phyloP scores from a whole-genome alignment of 2,329 filamentous ascomycete genomes.

The Penicillium decumbens region DNA sequence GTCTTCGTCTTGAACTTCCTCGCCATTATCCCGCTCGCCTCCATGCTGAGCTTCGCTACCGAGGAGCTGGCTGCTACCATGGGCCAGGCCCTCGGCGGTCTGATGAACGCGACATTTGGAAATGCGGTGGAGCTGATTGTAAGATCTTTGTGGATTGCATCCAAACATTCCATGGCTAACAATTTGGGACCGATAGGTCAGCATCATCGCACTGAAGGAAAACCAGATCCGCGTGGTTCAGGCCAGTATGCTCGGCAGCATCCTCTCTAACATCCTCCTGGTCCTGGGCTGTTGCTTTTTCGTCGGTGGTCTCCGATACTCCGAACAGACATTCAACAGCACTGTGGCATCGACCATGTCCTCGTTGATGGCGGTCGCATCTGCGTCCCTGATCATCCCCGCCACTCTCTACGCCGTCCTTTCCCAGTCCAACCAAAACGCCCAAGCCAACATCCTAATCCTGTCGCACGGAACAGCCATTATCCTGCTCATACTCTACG shows the following conservation, averaged over 20 bases:
- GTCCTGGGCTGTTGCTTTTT: conserved; percentile 79
- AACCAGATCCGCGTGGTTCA: conserved; percentile 94
- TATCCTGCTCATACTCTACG: conserved; percentile 69
- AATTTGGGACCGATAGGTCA: conserved; percentile 56
- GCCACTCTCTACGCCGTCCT: conserved; percentile 68
- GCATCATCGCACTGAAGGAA: conserved; percentile 80
- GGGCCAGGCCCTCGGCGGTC: conserved; percentile 57
- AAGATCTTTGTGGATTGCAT: conserved; percentile 61
- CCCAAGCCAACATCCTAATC: conserved; percentile 55
- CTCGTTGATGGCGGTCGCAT: conserved; percentile 69
- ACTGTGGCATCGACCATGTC: conserved; percentile 52
- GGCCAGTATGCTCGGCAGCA: conserved; percentile 92
- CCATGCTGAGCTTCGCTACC: conserved; percentile 60
- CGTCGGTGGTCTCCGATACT: conserved; percentile 65
- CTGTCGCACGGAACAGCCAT: conserved; percentile 72
- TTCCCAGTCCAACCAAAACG: conserved; percentile 37
- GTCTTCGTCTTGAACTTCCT: conserved; percentile 62
- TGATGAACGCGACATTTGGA: conserved; percentile 64
- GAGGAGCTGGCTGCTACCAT: conserved; percentile 59
- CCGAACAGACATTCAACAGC: conserved; percentile 59
- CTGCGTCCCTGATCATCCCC: conserved; percentile 73
- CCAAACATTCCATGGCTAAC: conserved; percentile 34
- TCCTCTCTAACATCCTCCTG: conserved; percentile 87
- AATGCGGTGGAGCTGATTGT: conserved; percentile 64
- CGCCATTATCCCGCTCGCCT: conserved; percentile 59